These are phyloP conservation scores for Stephania yunnanensis DNA, from an alignment of 164 flowering plant species.

Conservation along the genomic window DNA sequence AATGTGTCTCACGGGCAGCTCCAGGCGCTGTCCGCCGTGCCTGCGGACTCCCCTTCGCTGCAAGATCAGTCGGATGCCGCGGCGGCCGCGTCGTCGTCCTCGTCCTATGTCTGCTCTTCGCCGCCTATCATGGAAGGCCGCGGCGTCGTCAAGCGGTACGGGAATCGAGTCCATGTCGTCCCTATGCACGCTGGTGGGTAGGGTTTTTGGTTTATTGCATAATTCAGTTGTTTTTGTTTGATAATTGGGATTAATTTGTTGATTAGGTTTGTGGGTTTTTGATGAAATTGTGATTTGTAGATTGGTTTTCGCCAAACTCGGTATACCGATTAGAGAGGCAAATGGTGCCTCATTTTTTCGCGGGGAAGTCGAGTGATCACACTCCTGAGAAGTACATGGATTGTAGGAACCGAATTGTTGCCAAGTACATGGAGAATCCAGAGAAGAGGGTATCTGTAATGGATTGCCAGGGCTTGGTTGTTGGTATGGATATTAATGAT, in stretches of 20 bases:
- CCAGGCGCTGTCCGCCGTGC: conserved; percentile 72
- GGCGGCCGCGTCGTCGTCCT: conserved; percentile 24
- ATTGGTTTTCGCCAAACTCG: conserved; percentile 82
- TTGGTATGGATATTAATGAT: conserved; percentile 52
- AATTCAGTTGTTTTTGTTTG: background rate
- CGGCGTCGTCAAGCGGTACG: conserved; percentile 65
- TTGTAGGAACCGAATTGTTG: conserved; percentile 69
- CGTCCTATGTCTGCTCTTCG: conserved; percentile 50
- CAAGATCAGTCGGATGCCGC: conserved; percentile 30
- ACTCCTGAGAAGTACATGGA: conserved; percentile 90
- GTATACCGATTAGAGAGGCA: conserved; percentile 89
- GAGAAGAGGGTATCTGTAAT: conserved; percentile 44
- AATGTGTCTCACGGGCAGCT: conserved; percentile 89
- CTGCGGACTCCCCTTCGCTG: conserved; percentile 42
- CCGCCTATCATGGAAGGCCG: conserved; percentile 73
- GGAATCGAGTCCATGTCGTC: conserved; percentile 48
- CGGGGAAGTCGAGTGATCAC: conserved; percentile 67
- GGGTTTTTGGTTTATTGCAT: background rate
- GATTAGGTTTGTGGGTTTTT: background rate
- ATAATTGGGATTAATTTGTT: background rate
- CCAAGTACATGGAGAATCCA: conserved; percentile 78
- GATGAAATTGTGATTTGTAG: conserved; percentile 29
- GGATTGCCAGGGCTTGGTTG: conserved; percentile 52
- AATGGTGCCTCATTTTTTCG: conserved; percentile 89
- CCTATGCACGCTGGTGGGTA: conserved; percentile 86